Base-by-base conservation (phyloP, 306 rosid species). In the Cucumis cinereus region DNA sequence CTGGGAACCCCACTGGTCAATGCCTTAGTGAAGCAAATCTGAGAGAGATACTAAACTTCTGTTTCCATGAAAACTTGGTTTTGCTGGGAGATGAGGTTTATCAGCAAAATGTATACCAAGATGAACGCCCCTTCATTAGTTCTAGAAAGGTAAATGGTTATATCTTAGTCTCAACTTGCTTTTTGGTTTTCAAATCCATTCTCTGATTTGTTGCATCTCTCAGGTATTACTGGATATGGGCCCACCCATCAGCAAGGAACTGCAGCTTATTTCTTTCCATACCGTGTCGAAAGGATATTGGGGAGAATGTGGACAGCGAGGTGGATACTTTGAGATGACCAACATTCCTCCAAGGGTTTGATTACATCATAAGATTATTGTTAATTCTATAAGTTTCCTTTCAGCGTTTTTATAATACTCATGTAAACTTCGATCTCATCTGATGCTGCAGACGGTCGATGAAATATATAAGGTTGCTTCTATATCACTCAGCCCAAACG, bases 241-340 rank as follows among this genome's bases (percentile, higher is more conserved):
- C n/a, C 91, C 86, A 56, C 97, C 95, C 36, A 23, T 85, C 9
- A 95, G 98, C 91, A 89, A 63, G 91, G 98, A 92, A 82, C 67
- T 92, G 40, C 96, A 92, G 82, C 99, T 95, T 80, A 82, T 95
- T 82, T 90, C 96, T 67, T 95, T 92, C 72, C 99, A 95, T 86
- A 79, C 93, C 0, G 99, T 95, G 67, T 95, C 99, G 30, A 95
- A 95, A 81, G 99, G 99, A 83, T 95, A 81, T 84, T 92, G 88
- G 92, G 99, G 99, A 66, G 99, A 95, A 88, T 95, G 99, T 78
- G 99, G 99, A 83, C 99, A 95, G 85, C 86, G 99, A 8, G 99
- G 99, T 86, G 99, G 98, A 81, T 95, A 95, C 83, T 92, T 88
- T 73, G 99, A 95, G 89, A 95, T 95, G 99, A 90, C 93, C 81